Evolutionary conservation across 495 filamentous ascomycete species (phyloP), one percentile per base, ranked within the genome.

Genomic region (Bathelium albidoporum): DNA sequence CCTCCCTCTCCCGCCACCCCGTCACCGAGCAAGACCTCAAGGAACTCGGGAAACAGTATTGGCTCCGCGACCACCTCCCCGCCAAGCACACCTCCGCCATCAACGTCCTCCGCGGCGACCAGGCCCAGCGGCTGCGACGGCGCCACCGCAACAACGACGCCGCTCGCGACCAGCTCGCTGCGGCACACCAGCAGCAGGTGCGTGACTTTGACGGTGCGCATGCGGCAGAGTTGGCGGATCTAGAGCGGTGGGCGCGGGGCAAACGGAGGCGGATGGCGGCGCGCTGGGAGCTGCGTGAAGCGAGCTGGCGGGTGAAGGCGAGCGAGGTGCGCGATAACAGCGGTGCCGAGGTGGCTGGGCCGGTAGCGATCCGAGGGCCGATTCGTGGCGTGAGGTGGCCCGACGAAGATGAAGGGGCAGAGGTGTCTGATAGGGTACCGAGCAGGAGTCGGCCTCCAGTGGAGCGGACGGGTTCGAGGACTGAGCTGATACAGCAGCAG

Each of bases 41-140:
- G 44, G 87, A 90, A 69, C 78, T 93, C 0, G 81, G 83, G 26
- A 85, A 89, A 68, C 85, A 91, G 69, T 87, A 89, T 64, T 84
- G 81, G 65, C 71, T 83, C 41, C 82, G 87, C 45, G 84, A 87
- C 66, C 79, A 83, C 59, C 86, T 92, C 83, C 83, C 85, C 58
- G 80, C 82, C 14, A 81, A 88, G 1, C 88, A 92, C 66, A 80
- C 85, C 53, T 78, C 83, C 20, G 85, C 86, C 63, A 89, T 94
- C 74, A 90, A 93, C 65, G 88, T 92, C 1, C 81, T 94, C 62
- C 80, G 89, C 7, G 89, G 90, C 62, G 84, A 84, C 53, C 89
- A 94, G 68, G 85, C 88, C 64, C 85, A 88, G 66, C 83, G 86
- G 64, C 77, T 90, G 4, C 75, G 83, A 2, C 79, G 79, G 32